Base-by-base conservation (phyloP, 2,329 filamentous ascomycete genomes). In the Ophiostoma triangulosporum region DNA sequence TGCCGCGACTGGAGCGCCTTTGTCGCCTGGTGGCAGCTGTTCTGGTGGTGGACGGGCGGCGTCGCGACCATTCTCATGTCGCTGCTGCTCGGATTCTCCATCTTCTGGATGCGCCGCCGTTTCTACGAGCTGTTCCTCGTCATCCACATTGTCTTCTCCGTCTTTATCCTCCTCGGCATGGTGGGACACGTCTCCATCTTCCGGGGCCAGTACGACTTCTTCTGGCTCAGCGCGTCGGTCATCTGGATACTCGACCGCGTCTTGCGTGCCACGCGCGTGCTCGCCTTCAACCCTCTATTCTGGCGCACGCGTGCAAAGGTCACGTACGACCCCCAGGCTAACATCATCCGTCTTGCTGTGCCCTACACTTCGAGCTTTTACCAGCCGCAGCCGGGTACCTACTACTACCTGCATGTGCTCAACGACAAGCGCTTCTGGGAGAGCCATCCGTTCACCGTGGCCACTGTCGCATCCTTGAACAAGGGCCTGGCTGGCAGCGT, bases 101-200 rank as follows among this genome's bases (percentile, higher is more conserved):
- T 76, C 0, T 75, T 74, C 56, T 74, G 70, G 62, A 65, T 80
- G 20, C 69, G 77, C 0, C 68, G 70, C 9, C 69, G 69, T 6
- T 68, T 71, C n/a, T 83, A 78, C 56, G 75, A 78, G 56, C 45
- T 71, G 0, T 76, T 77, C 57, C 64, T 76, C 0, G 58, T 68
- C 4, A 57, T 60, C 8, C 73, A 76, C 50, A 67, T 76, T 26
- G 46, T 68, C 1, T 48, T 75, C 0, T 63, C 71, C 0, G 61
- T 71, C 3, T 51, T 75, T 1, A 61, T 67, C 7, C 49, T 77
- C 2, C 65, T 70, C 1, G 72, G 68, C 35, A 52, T 59, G 20
- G 58, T 43, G n/a, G 53, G 26, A 46, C 58, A 60, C 56, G 57
- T 48, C 56, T 57, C 20, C 29, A 51, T 15, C 46, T 56, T 8